Evolutionary conservation across 495 filamentous ascomycete species (phyloP).

Genomic region (Mytilinidion resinicola): DNA sequence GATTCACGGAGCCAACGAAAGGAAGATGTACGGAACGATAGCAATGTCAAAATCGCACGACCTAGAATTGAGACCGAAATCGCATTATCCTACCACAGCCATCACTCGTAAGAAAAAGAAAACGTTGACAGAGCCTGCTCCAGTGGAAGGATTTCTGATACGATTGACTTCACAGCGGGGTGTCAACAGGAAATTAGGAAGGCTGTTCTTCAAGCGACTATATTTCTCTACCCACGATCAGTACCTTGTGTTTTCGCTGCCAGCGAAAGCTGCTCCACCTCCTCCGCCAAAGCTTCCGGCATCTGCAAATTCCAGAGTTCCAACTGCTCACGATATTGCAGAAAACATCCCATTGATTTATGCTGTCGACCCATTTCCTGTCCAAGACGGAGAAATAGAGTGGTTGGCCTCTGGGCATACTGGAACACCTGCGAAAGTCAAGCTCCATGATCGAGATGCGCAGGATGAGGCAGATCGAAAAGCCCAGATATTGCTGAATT

Average conservation of each 20-base stretch:
- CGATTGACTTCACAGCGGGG: constrained; percentile 63
- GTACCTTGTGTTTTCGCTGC: constrained; percentile 59
- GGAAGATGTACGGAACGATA: constrained; percentile 68
- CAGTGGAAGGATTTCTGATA: constrained; percentile 67
- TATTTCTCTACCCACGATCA: constrained; percentile 68
- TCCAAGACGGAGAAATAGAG: constrained; percentile 48
- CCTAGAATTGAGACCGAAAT: constrained; percentile 63
- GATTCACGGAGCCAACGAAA: constrained; percentile 63
- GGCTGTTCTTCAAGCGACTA: constrained; percentile 62
- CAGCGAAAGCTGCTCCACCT: constrained; percentile 59
- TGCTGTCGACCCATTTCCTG: constrained; percentile 57
- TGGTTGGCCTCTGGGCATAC: constrained; percentile 47
- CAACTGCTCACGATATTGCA: constrained; percentile 51
- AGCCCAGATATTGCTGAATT: constrained; percentile 50
- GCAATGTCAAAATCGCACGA: constrained; percentile 70
- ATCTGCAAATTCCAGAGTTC: constrained; percentile 41
- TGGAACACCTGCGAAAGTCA: constrained; percentile 40
- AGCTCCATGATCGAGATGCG: constrained; percentile 52
- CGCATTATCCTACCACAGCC: constrained; percentile 58
- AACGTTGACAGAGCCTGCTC: constrained; percentile 52
- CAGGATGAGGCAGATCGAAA: constrained; percentile 57
- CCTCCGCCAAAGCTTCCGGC: constrained; percentile 53
- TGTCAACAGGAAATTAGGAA: constrained; percentile 52
- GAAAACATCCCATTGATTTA: constrained; percentile 57
- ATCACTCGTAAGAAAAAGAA: constrained; percentile 34